phyloP scores from a whole-genome alignment of 2,329 filamentous ascomycete species.

The Fusarium foetens region DNA sequence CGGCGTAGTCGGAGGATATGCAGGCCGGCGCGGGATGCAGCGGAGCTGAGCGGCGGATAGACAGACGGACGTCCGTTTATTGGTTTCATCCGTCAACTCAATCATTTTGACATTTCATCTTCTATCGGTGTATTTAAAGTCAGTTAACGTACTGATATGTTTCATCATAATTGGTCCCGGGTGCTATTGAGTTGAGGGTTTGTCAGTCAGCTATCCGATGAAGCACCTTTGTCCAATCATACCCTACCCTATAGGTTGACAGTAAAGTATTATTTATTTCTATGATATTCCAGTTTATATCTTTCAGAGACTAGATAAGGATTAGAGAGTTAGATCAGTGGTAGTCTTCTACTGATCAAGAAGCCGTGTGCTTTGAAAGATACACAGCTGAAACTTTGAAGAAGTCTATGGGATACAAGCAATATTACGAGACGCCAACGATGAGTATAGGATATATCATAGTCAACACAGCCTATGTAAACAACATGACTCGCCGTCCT shows the following conservation, averaged over 20 bases:
- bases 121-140: background rate
- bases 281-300: background rate
- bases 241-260: background rate
- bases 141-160: background rate
- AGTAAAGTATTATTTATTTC: background rate
- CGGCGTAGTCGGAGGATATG: constrained; percentile 25
- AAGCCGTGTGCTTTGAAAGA: accelerated
- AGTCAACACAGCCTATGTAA: background rate
- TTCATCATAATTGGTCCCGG: background rate
- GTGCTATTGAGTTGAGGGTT: background rate
- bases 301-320: accelerated
- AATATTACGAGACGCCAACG: background rate
- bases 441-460: background rate
- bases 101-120: background rate
- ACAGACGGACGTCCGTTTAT: constrained; percentile 10
- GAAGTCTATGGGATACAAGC: too few species aligned
- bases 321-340: accelerated
- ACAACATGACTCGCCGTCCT: background rate
- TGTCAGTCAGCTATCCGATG: background rate
- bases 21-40: constrained; percentile 30
- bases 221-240: background rate
- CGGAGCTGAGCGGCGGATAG: constrained; percentile 20
- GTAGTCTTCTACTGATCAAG: background rate
- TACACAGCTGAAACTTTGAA: too few species aligned
- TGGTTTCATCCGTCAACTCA: background rate